Evolutionary conservation across 352 stramenopile species (phyloP).

Genomic region (Phytopythium litorale): DNA sequence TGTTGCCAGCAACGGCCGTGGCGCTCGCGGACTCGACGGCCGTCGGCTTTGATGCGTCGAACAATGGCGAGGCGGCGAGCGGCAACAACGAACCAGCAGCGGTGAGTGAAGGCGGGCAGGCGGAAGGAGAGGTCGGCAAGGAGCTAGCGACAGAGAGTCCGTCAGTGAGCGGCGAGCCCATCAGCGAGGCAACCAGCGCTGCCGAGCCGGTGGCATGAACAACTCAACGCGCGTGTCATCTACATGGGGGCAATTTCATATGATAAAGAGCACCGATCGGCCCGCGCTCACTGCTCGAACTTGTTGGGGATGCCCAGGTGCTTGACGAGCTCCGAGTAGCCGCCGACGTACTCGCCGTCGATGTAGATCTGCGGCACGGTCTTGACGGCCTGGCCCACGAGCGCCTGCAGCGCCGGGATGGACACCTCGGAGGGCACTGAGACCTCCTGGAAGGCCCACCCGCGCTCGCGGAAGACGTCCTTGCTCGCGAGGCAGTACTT

Average conservation of each 20-base stretch:
- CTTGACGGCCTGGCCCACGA: conserved; percentile 52
- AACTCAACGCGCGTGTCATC: background rate
- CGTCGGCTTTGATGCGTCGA: background rate
- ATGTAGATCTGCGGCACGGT: conserved; percentile 82
- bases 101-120: background rate
- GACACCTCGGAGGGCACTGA: conserved; percentile 53
- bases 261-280: background rate
- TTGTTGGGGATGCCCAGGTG: conserved; percentile 60
- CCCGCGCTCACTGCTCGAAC: conserved; percentile 20
- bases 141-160: background rate
- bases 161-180: background rate
- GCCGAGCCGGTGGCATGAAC: conserved; percentile 5
- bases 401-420: conserved; percentile 49
- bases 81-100: background rate
- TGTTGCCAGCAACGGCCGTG: background rate
- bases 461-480: conserved; percentile 43
- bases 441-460: conserved; percentile 68
- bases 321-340: conserved; percentile 68
- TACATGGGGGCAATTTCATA: conserved; percentile 3
- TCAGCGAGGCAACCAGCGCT: background rate
- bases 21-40: background rate
- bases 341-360: conserved; percentile 71
- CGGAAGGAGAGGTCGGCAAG: background rate
- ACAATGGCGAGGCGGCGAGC: background rate
- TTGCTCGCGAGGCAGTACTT: conserved; percentile 73